A percentile compares a stretch with the other conserved stretches of the same genome.
Conservation (phyloP, 345 rosid species). For the Gossypium herbaceum region DNA sequence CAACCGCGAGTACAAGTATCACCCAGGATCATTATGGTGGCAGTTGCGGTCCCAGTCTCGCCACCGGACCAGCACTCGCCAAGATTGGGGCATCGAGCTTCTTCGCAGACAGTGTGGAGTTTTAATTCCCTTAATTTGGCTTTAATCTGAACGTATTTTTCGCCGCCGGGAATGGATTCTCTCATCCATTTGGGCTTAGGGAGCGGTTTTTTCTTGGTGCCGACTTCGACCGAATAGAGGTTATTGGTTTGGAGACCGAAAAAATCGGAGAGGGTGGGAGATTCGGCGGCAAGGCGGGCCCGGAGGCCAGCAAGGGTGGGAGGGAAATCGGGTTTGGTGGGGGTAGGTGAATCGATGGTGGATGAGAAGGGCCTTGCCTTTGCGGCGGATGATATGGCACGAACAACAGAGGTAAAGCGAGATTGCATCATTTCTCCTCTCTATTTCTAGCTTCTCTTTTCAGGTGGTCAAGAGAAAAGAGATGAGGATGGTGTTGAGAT, state of each 20-base stretch:
- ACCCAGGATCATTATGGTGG: conserved; percentile 93
- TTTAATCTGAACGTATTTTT: conserved; percentile 96
- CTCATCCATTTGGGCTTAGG: conserved; percentile 99
- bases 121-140: conserved; percentile 80
- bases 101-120: conserved; percentile 97
- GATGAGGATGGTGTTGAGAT: neutral
- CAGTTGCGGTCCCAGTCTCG: conserved; percentile 95
- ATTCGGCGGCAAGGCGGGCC: conserved; percentile 71
- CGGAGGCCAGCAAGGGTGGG: conserved; percentile 72
- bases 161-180: conserved; percentile 89
- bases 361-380: conserved; percentile 30
- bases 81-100: conserved; percentile 90
- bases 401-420: conserved; percentile 26
- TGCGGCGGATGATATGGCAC: conserved; percentile 26
- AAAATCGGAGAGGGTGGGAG: conserved; percentile 68
- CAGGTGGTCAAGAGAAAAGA: neutral
- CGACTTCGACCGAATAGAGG: conserved; percentile 84
- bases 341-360: conserved; percentile 29
- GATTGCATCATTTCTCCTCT: conserved; percentile 6
- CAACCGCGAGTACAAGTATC: conserved; percentile 98
- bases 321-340: conserved; percentile 36
- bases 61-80: conserved; percentile 99
- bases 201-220: conserved; percentile 88
- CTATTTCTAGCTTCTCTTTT: neutral
- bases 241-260: conserved; percentile 34